Conservation (phyloP, 73 alveolate species). For the Paramecium octaurelia region DNA sequence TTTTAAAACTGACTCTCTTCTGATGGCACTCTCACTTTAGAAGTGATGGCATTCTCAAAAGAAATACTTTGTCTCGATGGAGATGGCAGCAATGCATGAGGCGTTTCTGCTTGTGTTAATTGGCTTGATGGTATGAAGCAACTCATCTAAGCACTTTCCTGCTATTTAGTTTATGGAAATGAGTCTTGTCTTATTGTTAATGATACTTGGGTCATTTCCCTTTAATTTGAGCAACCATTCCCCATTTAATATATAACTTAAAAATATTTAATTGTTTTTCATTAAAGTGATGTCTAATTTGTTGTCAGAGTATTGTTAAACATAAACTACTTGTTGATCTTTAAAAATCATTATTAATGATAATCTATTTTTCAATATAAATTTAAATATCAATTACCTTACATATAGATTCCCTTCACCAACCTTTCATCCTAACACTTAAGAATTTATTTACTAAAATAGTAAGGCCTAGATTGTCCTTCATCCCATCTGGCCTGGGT, state of each 20-base stretch:
- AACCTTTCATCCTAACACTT: not conserved
- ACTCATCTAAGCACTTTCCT: not conserved
- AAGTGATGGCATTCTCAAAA: not conserved
- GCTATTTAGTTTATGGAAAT: not conserved
- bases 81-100: not conserved
- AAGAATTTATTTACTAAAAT: not conserved
- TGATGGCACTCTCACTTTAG: not conserved
- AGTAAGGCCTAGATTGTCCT: not conserved
- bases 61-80: not conserved
- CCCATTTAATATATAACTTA: not conserved
- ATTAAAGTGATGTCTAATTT: not conserved
- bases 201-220: not conserved
- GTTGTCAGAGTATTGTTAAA: not conserved
- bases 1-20: not conserved
- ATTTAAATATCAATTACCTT: not conserved
- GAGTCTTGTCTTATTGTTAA: not conserved
- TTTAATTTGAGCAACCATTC: not conserved
- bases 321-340: not conserved
- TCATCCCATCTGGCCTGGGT: not conserved
- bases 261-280: not conserved
- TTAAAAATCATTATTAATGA: not conserved
- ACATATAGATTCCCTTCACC: not conserved
- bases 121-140: not conserved
- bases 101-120: not conserved
- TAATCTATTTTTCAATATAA: not conserved